Conservation (phyloP, 176 grass and related monocot genomes). For the Microstegium vimineum region DNA sequence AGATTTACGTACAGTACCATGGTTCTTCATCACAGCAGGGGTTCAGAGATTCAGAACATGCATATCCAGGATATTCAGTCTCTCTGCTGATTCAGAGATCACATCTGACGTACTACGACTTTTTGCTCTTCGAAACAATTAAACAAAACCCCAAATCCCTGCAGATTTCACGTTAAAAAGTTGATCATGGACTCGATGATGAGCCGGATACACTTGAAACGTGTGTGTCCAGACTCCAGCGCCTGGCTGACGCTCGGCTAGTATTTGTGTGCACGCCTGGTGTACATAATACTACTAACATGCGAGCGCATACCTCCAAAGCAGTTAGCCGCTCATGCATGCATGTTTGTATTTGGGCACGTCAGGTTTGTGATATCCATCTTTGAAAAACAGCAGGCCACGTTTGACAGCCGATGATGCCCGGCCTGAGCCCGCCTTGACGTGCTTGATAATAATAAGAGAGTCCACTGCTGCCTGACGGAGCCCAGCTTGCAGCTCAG, state of each 20-base stretch:
- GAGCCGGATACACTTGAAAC: background rate
- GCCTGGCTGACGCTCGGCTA: background rate
- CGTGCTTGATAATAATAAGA: background rate
- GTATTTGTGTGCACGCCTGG: slow-evolving; percentile 29
- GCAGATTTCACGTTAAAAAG: background rate
- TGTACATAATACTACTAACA: background rate
- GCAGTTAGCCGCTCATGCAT: background rate
- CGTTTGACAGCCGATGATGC: background rate
- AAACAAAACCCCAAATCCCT: background rate
- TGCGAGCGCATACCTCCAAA: background rate
- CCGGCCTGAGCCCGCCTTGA: background rate
- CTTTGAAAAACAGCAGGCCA: background rate
- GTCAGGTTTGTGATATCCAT: slow-evolving; percentile 9
- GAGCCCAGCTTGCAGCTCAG: background rate
- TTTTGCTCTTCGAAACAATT: background rate
- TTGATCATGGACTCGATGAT: background rate
- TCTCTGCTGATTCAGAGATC: background rate
- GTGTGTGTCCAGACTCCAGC: background rate
- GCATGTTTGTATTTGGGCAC: slow-evolving; percentile 13
- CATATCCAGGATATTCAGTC: background rate
- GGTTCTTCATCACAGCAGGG: background rate
- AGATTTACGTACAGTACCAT: background rate
- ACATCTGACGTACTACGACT: background rate
- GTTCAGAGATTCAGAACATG: background rate
- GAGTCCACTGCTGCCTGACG: background rate